phyloP scores from a whole-genome alignment of 306 rosid species.

The Clitoria ternatea region DNA sequence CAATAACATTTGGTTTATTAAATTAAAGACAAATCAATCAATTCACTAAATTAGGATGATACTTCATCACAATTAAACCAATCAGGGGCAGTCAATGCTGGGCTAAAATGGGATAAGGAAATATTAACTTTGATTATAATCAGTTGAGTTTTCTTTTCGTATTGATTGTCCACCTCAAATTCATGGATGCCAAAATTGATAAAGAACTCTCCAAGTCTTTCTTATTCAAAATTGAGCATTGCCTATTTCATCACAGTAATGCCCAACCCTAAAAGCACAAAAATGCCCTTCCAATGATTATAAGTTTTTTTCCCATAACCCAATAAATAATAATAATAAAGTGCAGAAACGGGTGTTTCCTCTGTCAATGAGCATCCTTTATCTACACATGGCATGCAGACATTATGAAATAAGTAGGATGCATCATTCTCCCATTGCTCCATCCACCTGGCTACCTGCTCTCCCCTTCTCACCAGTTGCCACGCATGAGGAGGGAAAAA shows the following conservation, averaged over 20 bases:
- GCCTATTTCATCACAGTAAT: neutral
- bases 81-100: neutral
- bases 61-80: neutral
- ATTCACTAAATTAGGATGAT: neutral
- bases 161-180: conserved; percentile 12
- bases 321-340: neutral
- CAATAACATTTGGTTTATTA: conserved; percentile 9
- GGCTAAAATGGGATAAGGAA: neutral
- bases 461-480: neutral
- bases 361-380: neutral
- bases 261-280: conserved; percentile 2
- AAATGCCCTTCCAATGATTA: neutral
- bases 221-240: neutral
- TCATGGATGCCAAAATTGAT: neutral
- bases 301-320: neutral
- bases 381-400: neutral
- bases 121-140: neutral
- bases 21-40: neutral
- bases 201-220: neutral
- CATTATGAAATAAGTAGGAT: neutral
- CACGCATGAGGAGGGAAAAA: conserved; percentile 2
- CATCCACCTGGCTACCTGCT: neutral
- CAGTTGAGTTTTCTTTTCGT: conserved; percentile 1
- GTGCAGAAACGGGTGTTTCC: conserved; percentile 1
- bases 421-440: conserved; percentile 2